A percentile compares a stretch with the other conserved stretches of the same genome.
phyloP scores from a whole-genome alignment of 192 early-diverging fungal genomes.

The Paraglomus brasilianum region DNA sequence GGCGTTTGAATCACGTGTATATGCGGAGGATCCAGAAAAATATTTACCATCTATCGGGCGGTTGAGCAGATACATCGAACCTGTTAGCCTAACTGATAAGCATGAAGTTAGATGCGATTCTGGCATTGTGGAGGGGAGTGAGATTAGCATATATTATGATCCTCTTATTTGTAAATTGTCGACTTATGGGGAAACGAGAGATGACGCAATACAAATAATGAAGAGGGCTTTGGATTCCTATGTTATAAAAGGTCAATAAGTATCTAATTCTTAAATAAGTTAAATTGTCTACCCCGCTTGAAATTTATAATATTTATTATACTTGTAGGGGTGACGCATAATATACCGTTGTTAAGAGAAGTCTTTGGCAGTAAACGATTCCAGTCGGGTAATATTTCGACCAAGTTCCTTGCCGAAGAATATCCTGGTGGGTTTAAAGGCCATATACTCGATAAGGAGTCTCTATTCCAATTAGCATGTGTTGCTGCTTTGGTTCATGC shows the following conservation, averaged over 20 bases:
- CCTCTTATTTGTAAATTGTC: slow-evolving; percentile 94
- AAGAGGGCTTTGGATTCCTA: slow-evolving; percentile 82
- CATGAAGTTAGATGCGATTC: slow-evolving; percentile 87
- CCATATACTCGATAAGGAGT: slow-evolving; percentile 51
- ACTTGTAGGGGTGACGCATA: slow-evolving; percentile 77
- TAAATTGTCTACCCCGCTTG: not conserved
- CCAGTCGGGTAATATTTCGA: slow-evolving; percentile 71
- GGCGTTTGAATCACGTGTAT: slow-evolving; percentile 94
- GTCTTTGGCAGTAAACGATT: slow-evolving; percentile 77
- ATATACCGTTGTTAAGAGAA: slow-evolving; percentile 89
- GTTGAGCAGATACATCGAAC: slow-evolving; percentile 83
- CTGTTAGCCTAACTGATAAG: slow-evolving; percentile 44
- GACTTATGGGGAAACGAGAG: slow-evolving; percentile 76
- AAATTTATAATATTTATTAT: not conserved
- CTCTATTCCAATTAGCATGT: slow-evolving; percentile 63
- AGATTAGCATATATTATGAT: slow-evolving; percentile 95
- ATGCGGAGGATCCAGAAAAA: slow-evolving; percentile 93
- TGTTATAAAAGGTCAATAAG: slow-evolving; percentile 69
- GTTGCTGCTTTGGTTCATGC: slow-evolving; percentile 64
- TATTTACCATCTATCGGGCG: slow-evolving; percentile 92
- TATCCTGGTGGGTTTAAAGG: slow-evolving; percentile 89
- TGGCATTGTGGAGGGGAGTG: slow-evolving; percentile 87
- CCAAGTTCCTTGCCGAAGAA: slow-evolving; percentile 84
- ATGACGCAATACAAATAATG: slow-evolving; percentile 78
- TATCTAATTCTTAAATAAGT: not conserved